Evolutionary conservation across 1,139 yeast species (phyloP).

Genomic region (Debaryomycetaceae sp.): DNA sequence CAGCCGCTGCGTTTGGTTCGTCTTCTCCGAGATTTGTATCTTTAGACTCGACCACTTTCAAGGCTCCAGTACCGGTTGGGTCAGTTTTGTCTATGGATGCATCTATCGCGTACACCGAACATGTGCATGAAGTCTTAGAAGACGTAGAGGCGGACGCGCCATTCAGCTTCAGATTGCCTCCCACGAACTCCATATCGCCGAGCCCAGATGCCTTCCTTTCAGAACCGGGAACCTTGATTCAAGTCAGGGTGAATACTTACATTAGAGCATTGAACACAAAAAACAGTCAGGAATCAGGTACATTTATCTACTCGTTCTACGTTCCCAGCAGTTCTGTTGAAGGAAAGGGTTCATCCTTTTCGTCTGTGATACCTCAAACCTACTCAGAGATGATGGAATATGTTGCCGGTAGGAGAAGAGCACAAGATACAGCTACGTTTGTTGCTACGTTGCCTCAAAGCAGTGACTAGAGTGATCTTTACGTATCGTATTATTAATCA

Average conservation of each 20-base stretch:
- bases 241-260: conserved; percentile 81
- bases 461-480: neutral
- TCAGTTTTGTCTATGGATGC: conserved; percentile 81
- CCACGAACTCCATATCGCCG: conserved; percentile 52
- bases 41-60: conserved; percentile 84
- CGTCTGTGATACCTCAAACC: conserved; percentile 79
- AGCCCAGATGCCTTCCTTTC: conserved; percentile 60
- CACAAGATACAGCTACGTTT: conserved; percentile 73
- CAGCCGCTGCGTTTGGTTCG: conserved; percentile 83
- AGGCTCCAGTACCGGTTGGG: conserved; percentile 94
- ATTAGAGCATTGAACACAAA: conserved; percentile 67
- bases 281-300: conserved; percentile 69
- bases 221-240: conserved; percentile 83
- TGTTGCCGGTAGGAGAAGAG: conserved; percentile 86
- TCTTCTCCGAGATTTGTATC: conserved; percentile 87
- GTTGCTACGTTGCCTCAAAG: conserved; percentile 42
- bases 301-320: conserved; percentile 83
- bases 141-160: conserved; percentile 35
- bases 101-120: conserved; percentile 79
- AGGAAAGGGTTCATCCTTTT: conserved; percentile 44
- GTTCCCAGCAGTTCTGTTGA: conserved; percentile 52
- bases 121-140: conserved; percentile 44
- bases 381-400: conserved; percentile 92
- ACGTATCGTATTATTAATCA: conserved; percentile 1
- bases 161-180: conserved; percentile 50